Percentiles rank a stretch among this genome's conserved stretches.
These are phyloP conservation scores for Coprinopsis marcescibilis DNA, from an alignment of 768 basidiomycete genomes.

Conservation along the genomic window DNA sequence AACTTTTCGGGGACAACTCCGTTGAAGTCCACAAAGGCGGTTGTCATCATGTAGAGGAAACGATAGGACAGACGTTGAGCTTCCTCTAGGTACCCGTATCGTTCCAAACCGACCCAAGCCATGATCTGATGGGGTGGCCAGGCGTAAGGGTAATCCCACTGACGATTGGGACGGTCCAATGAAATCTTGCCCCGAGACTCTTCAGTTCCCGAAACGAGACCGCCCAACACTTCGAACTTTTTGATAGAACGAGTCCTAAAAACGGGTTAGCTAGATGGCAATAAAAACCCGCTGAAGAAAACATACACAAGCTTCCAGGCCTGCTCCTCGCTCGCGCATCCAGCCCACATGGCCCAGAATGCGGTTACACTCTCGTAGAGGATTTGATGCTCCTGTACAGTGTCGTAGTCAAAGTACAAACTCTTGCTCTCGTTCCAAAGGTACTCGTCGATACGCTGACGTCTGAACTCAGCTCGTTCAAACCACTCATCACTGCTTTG, in stretches of 20 bases:
- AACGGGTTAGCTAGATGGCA: slow-evolving; percentile 14
- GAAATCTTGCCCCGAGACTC: slow-evolving; percentile 95
- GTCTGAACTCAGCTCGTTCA: slow-evolving; percentile 77
- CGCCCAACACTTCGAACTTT: slow-evolving; percentile 96
- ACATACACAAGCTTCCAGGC: slow-evolving; percentile 86
- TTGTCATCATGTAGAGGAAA: slow-evolving; percentile 99
- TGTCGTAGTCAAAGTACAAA: slow-evolving; percentile 96
- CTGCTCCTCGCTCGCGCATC: slow-evolving; percentile 94
- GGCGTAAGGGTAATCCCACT: slow-evolving; percentile 96
- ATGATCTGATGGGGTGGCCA: slow-evolving; percentile 98
- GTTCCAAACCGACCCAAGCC: slow-evolving; percentile 94
- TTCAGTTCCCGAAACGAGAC: slow-evolving; percentile 93
- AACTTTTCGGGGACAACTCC: slow-evolving; percentile 99
- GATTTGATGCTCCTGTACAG: slow-evolving; percentile 83
- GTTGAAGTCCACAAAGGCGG: slow-evolving; percentile 93
- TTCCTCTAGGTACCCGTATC: slow-evolving; percentile 93
- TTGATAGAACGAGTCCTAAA: slow-evolving; percentile 75
- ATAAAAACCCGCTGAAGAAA: slow-evolving; percentile 3
- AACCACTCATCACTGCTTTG: slow-evolving; percentile 93
- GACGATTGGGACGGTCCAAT: slow-evolving; percentile 92
- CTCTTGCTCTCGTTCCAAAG: slow-evolving; percentile 96
- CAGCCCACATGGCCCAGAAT: slow-evolving; percentile 96
- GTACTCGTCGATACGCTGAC: slow-evolving; percentile 85
- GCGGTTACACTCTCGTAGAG: slow-evolving; percentile 96
- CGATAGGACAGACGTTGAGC: slow-evolving; percentile 91